Evolutionary conservation across 306 rosid species (phyloP).

Genomic region (Citrullus amarus): DNA sequence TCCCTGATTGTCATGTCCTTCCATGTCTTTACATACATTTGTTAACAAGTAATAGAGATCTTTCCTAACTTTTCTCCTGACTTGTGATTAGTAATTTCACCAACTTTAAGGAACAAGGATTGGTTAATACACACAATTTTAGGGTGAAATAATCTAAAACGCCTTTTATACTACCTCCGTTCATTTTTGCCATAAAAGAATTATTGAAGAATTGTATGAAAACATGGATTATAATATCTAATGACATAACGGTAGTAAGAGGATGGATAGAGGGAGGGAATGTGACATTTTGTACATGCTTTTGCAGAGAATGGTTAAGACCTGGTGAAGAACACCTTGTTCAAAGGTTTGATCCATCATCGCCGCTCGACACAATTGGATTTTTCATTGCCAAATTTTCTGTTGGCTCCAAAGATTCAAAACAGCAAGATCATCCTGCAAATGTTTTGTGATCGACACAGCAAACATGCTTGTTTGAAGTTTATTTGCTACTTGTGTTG

Average conservation of each 20-base stretch:
- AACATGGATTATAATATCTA: no score
- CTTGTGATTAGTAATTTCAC: no score
- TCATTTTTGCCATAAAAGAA: no score
- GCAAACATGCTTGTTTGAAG: background rate
- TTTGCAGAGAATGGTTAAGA: constrained; percentile 69
- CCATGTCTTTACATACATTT: background rate
- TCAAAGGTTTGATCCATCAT: constrained; percentile 92
- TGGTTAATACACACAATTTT: no score
- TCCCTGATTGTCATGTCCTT: background rate
- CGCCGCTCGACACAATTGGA: constrained; percentile 71
- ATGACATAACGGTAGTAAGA: no score
- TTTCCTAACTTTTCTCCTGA: no score
- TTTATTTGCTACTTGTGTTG: background rate
- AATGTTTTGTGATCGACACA: background rate
- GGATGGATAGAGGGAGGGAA: background rate
- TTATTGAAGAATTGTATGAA: no score
- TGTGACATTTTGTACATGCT: background rate
- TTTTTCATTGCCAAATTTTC: constrained; percentile 83
- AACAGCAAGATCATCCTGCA: background rate
- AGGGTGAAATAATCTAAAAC: no score
- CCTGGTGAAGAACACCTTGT: constrained; percentile 92
- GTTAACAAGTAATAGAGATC: no score
- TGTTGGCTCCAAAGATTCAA: constrained; percentile 51
- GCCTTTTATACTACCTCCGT: no score
- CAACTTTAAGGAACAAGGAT: background rate